These are phyloP conservation scores for Annulohypoxylon maeteangense DNA, from an alignment of 495 filamentous ascomycete species.

Conservation along the genomic window DNA sequence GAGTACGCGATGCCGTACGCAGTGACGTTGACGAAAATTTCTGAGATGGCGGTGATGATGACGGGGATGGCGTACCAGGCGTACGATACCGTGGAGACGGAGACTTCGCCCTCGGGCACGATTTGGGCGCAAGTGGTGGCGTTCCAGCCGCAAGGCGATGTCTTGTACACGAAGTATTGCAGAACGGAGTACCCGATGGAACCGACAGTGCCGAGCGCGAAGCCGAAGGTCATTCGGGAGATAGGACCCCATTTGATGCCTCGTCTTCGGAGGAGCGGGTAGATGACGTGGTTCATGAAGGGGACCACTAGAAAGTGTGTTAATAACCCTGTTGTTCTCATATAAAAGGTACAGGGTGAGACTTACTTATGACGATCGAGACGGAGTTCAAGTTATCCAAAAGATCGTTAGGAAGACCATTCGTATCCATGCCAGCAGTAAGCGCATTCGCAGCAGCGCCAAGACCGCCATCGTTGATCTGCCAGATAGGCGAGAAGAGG, in stretches of 20 bases:
- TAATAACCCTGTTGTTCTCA: conserved; percentile 5
- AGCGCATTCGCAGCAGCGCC: conserved; percentile 62
- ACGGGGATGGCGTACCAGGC: conserved; percentile 58
- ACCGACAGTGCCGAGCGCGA: conserved; percentile 70
- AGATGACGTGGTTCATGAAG: conserved; percentile 72
- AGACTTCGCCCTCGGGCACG: conserved; percentile 50
- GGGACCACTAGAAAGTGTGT: conserved; percentile 65
- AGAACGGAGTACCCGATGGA: conserved; percentile 72
- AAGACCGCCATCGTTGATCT: conserved; percentile 63
- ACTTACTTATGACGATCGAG: conserved; percentile 68
- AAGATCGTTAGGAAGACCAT: conserved; percentile 75
- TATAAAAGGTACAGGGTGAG: not conserved
- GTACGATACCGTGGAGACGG: conserved; percentile 56
- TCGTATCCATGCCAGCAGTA: conserved; percentile 69
- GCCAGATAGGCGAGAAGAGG: conserved; percentile 71
- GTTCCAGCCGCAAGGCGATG: conserved; percentile 59
- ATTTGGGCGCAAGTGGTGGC: conserved; percentile 53
- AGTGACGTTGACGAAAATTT: conserved; percentile 76
- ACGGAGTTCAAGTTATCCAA: conserved; percentile 79
- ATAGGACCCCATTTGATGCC: conserved; percentile 75
- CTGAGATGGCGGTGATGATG: conserved; percentile 66
- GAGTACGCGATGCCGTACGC: conserved; percentile 77
- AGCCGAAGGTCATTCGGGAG: conserved; percentile 76
- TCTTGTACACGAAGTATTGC: conserved; percentile 76
- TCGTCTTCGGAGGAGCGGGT: conserved; percentile 70